These are phyloP conservation scores for Cutaneotrichosporon dermatis DNA, from an alignment of 1,284 basidiomycete genomes.

Conservation along the genomic window DNA sequence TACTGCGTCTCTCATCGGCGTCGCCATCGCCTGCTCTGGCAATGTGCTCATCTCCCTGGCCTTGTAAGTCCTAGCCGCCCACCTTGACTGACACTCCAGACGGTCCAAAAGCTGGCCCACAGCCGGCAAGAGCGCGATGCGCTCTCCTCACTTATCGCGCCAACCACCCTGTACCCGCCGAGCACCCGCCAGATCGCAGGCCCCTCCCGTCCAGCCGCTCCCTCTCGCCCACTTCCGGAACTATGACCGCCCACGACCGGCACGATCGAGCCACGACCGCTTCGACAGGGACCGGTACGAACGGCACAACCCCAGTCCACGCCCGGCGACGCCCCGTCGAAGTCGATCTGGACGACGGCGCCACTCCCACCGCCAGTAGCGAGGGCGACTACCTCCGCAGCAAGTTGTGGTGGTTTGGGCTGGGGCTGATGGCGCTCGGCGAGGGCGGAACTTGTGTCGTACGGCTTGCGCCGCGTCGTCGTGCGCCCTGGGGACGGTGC, in stretches of 20 bases:
- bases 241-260: background rate
- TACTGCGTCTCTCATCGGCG: constrained; percentile 60
- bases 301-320: background rate
- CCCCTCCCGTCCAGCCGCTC: background rate
- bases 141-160: background rate
- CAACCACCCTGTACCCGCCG: background rate
- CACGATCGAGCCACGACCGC: background rate
- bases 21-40: constrained; percentile 74
- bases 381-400: constrained; percentile 67
- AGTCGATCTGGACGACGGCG: background rate
- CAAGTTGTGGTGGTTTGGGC: constrained; percentile 88
- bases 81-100: too few relatives aligned
- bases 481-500: constrained; percentile 91
- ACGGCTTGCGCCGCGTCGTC: constrained; percentile 84
- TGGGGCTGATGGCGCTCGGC: constrained; percentile 83
- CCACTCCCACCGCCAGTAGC: constrained; percentile 4
- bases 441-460: constrained; percentile 93
- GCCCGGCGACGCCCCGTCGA: background rate
- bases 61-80: too few relatives aligned
- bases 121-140: constrained; percentile 57
- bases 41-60: constrained; percentile 87
- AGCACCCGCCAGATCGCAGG: background rate
- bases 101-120: constrained; percentile 88
- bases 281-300: background rate
- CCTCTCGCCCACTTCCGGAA: background rate